phyloP scores from a whole-genome alignment of 495 filamentous ascomycete genomes.

The Daldinia bambusicola region DNA sequence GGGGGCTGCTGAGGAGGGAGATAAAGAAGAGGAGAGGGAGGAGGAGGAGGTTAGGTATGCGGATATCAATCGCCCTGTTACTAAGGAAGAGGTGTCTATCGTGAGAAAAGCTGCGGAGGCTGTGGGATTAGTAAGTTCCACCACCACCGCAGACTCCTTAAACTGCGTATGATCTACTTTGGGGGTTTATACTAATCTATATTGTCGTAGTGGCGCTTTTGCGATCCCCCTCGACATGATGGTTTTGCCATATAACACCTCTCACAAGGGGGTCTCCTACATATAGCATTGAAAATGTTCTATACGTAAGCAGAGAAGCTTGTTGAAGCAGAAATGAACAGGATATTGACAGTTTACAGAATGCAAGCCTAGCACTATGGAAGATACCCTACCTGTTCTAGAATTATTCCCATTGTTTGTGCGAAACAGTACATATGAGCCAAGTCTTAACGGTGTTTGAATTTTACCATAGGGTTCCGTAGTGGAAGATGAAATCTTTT shows the following conservation, averaged over 20 bases:
- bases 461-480: no score
- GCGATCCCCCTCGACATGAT: constrained; percentile 73
- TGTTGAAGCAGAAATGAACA: neutral
- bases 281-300: neutral
- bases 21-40: constrained; percentile 23
- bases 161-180: neutral
- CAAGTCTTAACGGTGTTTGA: constrained; percentile 8
- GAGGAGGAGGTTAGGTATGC: constrained; percentile 69
- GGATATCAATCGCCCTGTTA: constrained; percentile 78
- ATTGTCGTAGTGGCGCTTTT: constrained; percentile 68
- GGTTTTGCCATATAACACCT: constrained; percentile 71
- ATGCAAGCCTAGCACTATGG: neutral
- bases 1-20: constrained; percentile 27
- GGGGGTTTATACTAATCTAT: constrained; percentile 6
- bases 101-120: constrained; percentile 71
- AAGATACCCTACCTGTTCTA: constrained; percentile 11
- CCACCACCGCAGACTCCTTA: no score
- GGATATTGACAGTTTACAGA: neutral
- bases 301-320: neutral
- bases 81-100: constrained; percentile 66
- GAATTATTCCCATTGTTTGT: constrained; percentile 19
- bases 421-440: neutral
- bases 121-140: constrained; percentile 63
- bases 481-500: constrained; percentile 2
- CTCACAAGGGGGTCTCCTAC: neutral